Conservation (phyloP, 768 basidiomycete species). For the Termitomyces sp. region DNA sequence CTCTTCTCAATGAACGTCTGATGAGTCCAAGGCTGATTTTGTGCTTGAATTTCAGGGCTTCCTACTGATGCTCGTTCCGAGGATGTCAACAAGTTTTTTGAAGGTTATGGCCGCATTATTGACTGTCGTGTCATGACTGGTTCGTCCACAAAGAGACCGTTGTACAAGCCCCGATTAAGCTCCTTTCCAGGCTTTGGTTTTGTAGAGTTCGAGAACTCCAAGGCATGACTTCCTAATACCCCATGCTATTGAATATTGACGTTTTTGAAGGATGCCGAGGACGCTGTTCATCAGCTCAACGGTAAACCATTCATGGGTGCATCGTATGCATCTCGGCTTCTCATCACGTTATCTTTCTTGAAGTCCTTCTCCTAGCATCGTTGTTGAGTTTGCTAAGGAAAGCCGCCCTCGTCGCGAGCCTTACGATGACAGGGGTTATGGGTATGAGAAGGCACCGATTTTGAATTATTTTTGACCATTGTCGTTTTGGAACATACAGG, state of each 20-base stretch:
- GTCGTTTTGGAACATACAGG: constrained; percentile 24
- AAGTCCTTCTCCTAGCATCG: constrained; percentile 56
- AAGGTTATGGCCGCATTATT: constrained; percentile 83
- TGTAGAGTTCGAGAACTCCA: constrained; percentile 88
- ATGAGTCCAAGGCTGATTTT: neutral
- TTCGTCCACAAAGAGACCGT: constrained; percentile 34
- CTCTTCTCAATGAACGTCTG: constrained; percentile 15
- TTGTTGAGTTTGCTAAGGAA: constrained; percentile 96
- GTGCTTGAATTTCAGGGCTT: constrained; percentile 50
- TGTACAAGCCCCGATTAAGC: constrained; percentile 21
- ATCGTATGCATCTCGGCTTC: constrained; percentile 46
- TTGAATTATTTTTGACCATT: constrained; percentile 10
- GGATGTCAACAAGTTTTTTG: constrained; percentile 86
- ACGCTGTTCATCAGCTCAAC: constrained; percentile 84
- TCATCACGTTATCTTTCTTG: neutral
- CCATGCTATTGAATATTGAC: constrained; percentile 13
- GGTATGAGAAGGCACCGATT: constrained; percentile 38
- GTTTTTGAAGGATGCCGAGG: constrained; percentile 83
- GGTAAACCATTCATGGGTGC: constrained; percentile 89
- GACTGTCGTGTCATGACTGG: constrained; percentile 96
- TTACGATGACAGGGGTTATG: constrained; percentile 61
- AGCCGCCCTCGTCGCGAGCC: constrained; percentile 79
- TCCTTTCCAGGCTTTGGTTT: constrained; percentile 81
- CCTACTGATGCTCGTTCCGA: constrained; percentile 80
- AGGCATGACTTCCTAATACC: constrained; percentile 40